Evolutionary conservation across 768 basidiomycete species (phyloP), one percentile per base, ranked within the genome.

Genomic region (Leccinum subgranulosum): DNA sequence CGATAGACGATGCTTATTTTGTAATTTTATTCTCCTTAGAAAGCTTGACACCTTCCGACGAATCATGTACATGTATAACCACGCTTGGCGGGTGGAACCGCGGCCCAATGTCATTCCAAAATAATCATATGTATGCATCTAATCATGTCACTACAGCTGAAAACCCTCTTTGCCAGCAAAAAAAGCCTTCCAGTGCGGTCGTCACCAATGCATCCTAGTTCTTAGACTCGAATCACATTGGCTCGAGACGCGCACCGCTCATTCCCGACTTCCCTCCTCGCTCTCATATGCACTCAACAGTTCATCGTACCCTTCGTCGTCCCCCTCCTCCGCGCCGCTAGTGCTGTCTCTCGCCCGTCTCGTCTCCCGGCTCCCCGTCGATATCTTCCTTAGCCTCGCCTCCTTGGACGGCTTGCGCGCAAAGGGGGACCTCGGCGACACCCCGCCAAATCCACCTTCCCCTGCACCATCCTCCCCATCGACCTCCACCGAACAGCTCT

Each of bases 241-340:
- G 12, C 19, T 21, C 10, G 11, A 43, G 19, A 21, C n/a, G 41
- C 43, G 19, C 43, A 45, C 43, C 11, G 29, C 51, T 65, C 65
- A 73, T 51, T 69, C 64, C n/a, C 49, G 67, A 34, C 68, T 67
- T 29, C 76, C 77, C 53, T 85, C 86, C 66, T 90, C 88, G 65
- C 89, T 90, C 73, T 91, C 89, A 64, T 92, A 92, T 19, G 89
- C 89, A 67, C 86, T 90, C 58, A 92, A 71, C 54, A 92, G 66
- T 12, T 90, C 90, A 62, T 86, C 88, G 54, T 90, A 90, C 4
- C 87, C 83, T 54, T 80, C 79, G 62, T 91, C 90, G 58, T 90
- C 89, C 4, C 90, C 88, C 57, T 90, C 88, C 53, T 87, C 86
- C 0, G 86, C 88, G 21, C 79, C 82, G 66, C 49, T 49, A 28